Evolutionary conservation across 805 yeast genomes (phyloP), one percentile per base, ranked within the genome.

Genomic region (Wickerhamiella brachini): DNA sequence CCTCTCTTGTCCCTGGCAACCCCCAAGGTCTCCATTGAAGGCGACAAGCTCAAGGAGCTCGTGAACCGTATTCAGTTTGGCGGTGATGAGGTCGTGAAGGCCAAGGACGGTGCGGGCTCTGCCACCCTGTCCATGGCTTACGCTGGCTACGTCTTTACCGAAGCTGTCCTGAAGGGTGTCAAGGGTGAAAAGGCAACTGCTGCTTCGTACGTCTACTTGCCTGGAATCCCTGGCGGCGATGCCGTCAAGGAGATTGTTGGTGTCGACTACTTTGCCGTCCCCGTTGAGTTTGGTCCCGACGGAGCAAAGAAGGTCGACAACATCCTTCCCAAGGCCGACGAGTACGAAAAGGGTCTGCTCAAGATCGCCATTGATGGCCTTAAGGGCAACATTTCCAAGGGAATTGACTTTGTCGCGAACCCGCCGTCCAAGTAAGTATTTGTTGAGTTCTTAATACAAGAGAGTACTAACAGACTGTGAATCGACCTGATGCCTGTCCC

Each of bases 81-180:
- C 71, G 95, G 95, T 74, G 95, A 86, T 66, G 95, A 86, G 76
- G 95, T 86, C 59, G 95, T 86, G 62, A 76, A 85, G 73, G 95
- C 95, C 62, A 86, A 86, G 77, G 80, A 85, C 65, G 95, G 95
- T 70, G 87, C 89, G 60, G 95, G 95, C 62, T 85, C 95, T 34
- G 94, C 95, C 60, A 86, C 95, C 55, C 75, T 86, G 62, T 86
- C 95, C 56, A 86, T 86, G 95, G 95, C 95, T 53, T 85, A 80
- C 68, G 95, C 95, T 52, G 95, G 93, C 45, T 87, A 82, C 69
- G 78, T 82, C 61, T 82, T 86, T 69, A 81, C 89, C 43, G 78
- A 75, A 66, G 59, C 70, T 51, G 68, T 69, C 42, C 57, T 68
- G 63, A 72, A 59, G 68, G 71, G 72, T 50, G 65, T 74, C 64